A percentile compares a stretch with the other conserved stretches of the same genome.
Evolutionary conservation across 345 rosid species (phyloP).

Genomic region (Pugionium cornutum): DNA sequence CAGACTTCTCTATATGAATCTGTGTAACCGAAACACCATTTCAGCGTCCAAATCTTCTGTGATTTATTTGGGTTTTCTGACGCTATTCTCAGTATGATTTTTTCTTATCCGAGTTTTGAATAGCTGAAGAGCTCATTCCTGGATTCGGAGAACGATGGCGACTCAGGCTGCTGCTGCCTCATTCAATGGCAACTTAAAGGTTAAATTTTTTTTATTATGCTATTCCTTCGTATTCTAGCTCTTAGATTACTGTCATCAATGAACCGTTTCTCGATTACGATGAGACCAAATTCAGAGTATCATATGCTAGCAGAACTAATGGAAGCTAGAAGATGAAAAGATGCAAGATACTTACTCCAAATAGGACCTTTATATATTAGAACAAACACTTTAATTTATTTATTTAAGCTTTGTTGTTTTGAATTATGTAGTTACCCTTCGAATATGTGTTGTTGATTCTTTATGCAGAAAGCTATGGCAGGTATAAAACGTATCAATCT

Average conservation of each 20-base stretch:
- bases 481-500: constrained; percentile 86
- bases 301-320: not conserved
- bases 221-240: not conserved
- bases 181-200: constrained; percentile 41
- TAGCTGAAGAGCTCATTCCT: not conserved
- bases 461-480: constrained; percentile 86
- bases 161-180: constrained; percentile 40
- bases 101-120: too few species aligned
- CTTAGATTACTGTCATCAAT: not conserved
- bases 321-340: not conserved
- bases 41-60: too few species aligned
- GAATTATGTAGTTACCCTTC: not conserved
- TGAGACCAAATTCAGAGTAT: not conserved
- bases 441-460: too few species aligned
- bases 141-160: constrained; percentile 27
- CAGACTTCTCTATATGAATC: not conserved
- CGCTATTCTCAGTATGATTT: too few species aligned
- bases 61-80: too few species aligned
- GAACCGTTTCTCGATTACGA: not conserved
- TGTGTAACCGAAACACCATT: too few species aligned
- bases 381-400: too few species aligned
- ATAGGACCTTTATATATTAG: not conserved
- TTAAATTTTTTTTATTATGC: not conserved
- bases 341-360: not conserved
- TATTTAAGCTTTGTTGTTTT: not conserved